A percentile compares a stretch with the other conserved stretches of the same genome.
Evolutionary conservation across 2,329 filamentous ascomycete species (phyloP).

Genomic region (Cryphonectria nitschkei): DNA sequence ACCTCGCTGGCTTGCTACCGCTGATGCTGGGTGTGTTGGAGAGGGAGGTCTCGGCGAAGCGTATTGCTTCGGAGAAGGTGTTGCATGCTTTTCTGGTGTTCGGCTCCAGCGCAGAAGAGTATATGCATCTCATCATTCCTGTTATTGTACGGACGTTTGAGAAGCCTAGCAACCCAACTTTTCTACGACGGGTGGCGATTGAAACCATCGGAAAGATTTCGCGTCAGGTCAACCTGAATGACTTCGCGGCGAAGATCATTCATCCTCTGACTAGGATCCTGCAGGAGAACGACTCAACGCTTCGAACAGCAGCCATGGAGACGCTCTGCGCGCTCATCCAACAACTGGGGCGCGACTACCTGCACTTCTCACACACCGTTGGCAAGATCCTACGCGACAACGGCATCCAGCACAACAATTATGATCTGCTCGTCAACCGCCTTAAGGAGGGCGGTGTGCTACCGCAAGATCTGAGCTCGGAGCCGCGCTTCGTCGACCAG

Average conservation of each 20-base stretch:
- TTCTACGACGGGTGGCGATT: slow-evolving; percentile 84
- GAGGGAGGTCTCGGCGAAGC: slow-evolving; percentile 74
- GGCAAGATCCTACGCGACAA: slow-evolving; percentile 82
- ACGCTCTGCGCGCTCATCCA: slow-evolving; percentile 95
- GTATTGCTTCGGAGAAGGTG: slow-evolving; percentile 85
- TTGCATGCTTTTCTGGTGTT: slow-evolving; percentile 96
- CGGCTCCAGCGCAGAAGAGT: slow-evolving; percentile 93
- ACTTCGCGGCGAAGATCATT: slow-evolving; percentile 95
- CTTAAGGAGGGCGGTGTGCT: slow-evolving; percentile 91
- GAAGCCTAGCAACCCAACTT: slow-evolving; percentile 77
- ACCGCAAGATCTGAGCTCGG: slow-evolving; percentile 91
- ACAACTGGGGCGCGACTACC: slow-evolving; percentile 92
- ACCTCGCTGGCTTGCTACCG: slow-evolving; percentile 84
- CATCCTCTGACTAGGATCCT: slow-evolving; percentile 88
- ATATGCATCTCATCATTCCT: slow-evolving; percentile 98
- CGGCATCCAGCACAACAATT: slow-evolving; percentile 87
- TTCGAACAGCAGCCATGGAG: slow-evolving; percentile 85
- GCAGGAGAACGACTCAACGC: slow-evolving; percentile 68
- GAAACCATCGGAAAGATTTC: slow-evolving; percentile 95
- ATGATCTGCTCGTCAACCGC: slow-evolving; percentile 89
- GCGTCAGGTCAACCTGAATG: slow-evolving; percentile 93
- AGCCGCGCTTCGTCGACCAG: slow-evolving; percentile 76
- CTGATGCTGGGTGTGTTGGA: slow-evolving; percentile 94
- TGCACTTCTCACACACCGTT: slow-evolving; percentile 91
- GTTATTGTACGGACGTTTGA: slow-evolving; percentile 95